Percentiles rank a stretch among this genome's conserved stretches.
Conservation (phyloP, 495 filamentous ascomycete genomes). For the Aspergillus baeticus region DNA sequence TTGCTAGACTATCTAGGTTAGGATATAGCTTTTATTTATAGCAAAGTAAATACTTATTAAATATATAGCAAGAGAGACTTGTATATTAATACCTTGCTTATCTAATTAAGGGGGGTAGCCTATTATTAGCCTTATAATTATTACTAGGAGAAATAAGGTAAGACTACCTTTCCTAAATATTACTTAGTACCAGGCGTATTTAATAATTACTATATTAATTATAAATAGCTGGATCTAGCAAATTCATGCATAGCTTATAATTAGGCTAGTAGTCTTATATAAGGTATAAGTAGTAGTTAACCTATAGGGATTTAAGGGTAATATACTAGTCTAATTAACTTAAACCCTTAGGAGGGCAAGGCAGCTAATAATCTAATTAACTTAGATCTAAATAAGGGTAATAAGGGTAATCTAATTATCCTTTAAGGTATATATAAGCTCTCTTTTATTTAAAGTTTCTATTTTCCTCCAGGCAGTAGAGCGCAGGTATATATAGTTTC, state of each 20-base stretch:
- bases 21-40: too few relatives aligned
- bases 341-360: background rate
- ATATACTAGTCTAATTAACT: constrained; percentile 4
- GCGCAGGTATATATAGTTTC: too few relatives aligned
- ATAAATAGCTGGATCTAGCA: constrained; percentile 14
- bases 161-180: too few relatives aligned
- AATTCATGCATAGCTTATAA: constrained; percentile 5
- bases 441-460: too few relatives aligned
- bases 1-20: too few relatives aligned
- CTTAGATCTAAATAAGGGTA: background rate
- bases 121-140: background rate
- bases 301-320: background rate
- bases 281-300: too few relatives aligned
- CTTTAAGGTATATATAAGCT: too few relatives aligned
- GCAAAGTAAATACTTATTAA: too few relatives aligned
- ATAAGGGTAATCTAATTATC: background rate
- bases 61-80: too few relatives aligned
- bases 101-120: background rate
- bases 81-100: constrained; percentile 2
- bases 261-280: background rate
- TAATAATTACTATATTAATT: constrained; percentile 12
- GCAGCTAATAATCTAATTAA: background rate
- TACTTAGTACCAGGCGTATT: constrained; percentile 14
- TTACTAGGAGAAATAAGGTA: background rate
- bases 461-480: too few relatives aligned